Base-by-base conservation (phyloP, 768 basidiomycete species). In the Porphyrellus cyaneotinctus region DNA sequence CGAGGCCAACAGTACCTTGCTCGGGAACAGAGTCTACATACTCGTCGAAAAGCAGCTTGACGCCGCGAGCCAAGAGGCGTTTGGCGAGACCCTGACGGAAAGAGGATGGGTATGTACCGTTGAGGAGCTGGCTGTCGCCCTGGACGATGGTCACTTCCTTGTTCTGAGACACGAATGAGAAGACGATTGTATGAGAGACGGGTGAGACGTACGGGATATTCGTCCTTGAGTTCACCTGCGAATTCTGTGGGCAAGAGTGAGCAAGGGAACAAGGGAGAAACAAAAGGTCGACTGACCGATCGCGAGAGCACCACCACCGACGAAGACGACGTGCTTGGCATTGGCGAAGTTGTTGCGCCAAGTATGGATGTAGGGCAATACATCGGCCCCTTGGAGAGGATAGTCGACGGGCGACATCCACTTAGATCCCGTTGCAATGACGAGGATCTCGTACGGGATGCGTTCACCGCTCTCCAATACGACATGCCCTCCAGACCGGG, bases 141-240 rank as follows among this genome's bases (percentile, higher is more conserved):
- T 88, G 87, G 11, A 88, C 77, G 42, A 88, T 74, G 17, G 84
- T 84, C 15, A 88, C 74, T 54, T 78, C 83, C 48, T 68, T 58
- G 49, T 57, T 47, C 66, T 67, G 14, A 10, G 35, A 30, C 8
- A 37, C 33, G 31, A 9, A 24, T 70, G 17, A 68, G 56, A 49
- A 39, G 43, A 43, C 2, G 0, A 1, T 10, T 2, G 15, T 10
- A n/a, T 8, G 37, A 31, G 18, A 44, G 17, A 14, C 13, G 26
- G 4, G 7, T 7, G 39, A 15, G 22, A 66, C 72, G 14, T 54
- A 76, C 71, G 5, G 77, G 75, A 49, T 69, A 74, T 3, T 62
- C 59, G 39, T 79, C 75, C 26, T 67, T 69, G 35, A 79, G 62
- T 66, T 79, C 78, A 12, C 77, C 78, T 0, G 74, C 72, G 13